Base-by-base conservation (phyloP, 192 early-diverging fungal species). In the Diversispora eburnea region DNA sequence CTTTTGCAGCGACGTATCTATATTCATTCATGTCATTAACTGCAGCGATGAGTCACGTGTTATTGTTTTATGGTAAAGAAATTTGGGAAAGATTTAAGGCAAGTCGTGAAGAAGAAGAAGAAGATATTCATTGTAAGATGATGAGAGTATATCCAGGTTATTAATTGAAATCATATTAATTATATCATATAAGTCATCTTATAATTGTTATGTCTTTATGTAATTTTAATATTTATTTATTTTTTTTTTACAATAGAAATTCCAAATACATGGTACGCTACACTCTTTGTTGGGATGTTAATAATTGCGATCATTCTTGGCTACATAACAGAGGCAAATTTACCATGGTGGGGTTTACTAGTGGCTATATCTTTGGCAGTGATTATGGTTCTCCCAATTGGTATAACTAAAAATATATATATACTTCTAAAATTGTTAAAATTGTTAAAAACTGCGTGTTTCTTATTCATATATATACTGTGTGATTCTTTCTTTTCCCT, bases 1-100 rank as follows among this genome's bases (percentile, higher is more conserved):
- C 84, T 5, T 91, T 89, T 74, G 88, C 86, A 17, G 68, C 77
- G 58, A 72, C 79, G 1, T 92, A 91, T 65, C 84, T 84, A 0
- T 78, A 86, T 73, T 79, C 83, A 12, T 87, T 92, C 66, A 85
- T 84, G 5, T 78, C 79, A 12, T 77, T 91, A 9, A 79, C 84
- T 42, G 85, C 89, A 54, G 80, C 87, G 20, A 72, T 92, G 25
- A 77, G 82, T 48, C 88, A 90, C 49, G 78, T 84, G 8, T 73
- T 72, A 1, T 80, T 90, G 9, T 82, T 84, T 80, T 79, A 90
- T 78, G 85, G 88, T 43, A 70, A 80, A 66, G 86, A 89, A 15
- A 87, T 90, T 74, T 81, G 80, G 72, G 25, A 74, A 43, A 83
- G 84, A 3, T 75, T 75, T 45, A 75, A 41, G 25, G 49, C 64